Evolutionary conservation across 2,329 filamentous ascomycete species (phyloP).

Genomic region (Pleoardoris graminearum): DNA sequence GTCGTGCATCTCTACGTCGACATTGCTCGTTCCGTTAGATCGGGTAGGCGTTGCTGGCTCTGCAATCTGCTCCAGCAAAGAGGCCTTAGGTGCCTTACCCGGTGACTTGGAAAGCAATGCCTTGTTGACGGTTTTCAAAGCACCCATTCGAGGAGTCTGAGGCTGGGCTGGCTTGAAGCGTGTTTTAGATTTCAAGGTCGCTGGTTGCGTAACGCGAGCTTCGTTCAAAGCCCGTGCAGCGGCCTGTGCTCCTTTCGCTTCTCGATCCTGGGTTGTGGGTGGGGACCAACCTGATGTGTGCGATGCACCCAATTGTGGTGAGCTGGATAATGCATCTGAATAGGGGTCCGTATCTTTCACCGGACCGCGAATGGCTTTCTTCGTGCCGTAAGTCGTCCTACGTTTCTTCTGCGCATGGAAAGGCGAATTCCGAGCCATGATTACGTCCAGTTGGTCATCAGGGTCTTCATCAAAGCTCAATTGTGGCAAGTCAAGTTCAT

Average conservation of each 20-base stretch:
- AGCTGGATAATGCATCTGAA: conserved; percentile 16
- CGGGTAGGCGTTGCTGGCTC: conserved; percentile 14
- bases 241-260: conserved; percentile 41
- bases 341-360: conserved; percentile 17
- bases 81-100: conserved; percentile 10
- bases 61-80: conserved; percentile 7
- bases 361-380: conserved; percentile 23
- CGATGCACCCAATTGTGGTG: conserved; percentile 17
- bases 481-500: conserved; percentile 39
- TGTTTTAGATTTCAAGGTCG: conserved; percentile 28
- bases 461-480: conserved; percentile 37
- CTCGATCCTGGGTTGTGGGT: conserved; percentile 34
- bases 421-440: conserved; percentile 30
- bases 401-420: conserved; percentile 36
- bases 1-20: conserved; percentile 29
- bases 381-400: conserved; percentile 31
- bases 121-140: conserved; percentile 34
- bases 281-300: conserved; percentile 25
- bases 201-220: conserved; percentile 20
- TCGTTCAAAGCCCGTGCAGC: conserved; percentile 27
- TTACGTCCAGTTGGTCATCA: conserved; percentile 39
- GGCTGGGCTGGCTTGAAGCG: conserved; percentile 20
- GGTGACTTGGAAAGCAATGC: conserved; percentile 27
- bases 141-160: conserved; percentile 27
- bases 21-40: neutral